Evolutionary conservation across 163 green algal genomes (phyloP).

Genomic region (Chlamydomonas reinhardtii): DNA sequence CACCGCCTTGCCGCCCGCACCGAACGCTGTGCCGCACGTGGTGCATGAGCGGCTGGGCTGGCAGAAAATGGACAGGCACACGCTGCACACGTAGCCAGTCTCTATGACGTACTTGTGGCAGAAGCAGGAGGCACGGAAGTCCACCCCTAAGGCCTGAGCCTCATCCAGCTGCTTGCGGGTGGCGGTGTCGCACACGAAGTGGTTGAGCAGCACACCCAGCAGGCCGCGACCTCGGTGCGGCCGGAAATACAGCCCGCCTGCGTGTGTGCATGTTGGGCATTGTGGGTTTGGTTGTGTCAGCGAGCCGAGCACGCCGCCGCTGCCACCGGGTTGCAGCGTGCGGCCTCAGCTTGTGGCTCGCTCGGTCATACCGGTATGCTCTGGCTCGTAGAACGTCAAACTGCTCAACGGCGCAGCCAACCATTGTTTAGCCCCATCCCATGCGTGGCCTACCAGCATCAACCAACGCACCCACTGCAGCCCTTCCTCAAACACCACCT

Average conservation of each 20-base stretch:
- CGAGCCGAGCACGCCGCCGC: too few relatives aligned
- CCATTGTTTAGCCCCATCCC: too few relatives aligned
- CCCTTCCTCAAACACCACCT: too few relatives aligned
- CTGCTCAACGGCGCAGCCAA: too few relatives aligned
- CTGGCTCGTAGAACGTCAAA: too few relatives aligned
- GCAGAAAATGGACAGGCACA: conserved; percentile 96
- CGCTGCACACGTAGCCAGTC: conserved; percentile 91
- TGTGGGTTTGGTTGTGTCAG: too few relatives aligned
- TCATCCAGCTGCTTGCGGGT: conserved; percentile 72
- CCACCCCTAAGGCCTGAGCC: conserved; percentile 72
- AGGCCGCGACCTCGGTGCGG: conserved; percentile 53
- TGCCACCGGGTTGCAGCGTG: too few relatives aligned
- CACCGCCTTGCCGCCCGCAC: neutral
- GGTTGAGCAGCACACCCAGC: conserved; percentile 81
- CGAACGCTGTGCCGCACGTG: conserved; percentile 73
- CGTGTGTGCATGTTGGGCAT: too few relatives aligned
- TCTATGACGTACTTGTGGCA: conserved; percentile 91
- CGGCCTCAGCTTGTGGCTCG: too few relatives aligned
- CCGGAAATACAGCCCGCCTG: conserved; percentile 80
- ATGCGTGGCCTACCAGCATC: too few relatives aligned
- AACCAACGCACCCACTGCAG: too few relatives aligned
- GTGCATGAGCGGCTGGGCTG: conserved; percentile 59
- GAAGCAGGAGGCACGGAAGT: conserved; percentile 94
- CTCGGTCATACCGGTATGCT: too few relatives aligned
- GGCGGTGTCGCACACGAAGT: conserved; percentile 59